Conservation (phyloP, 352 stramenopile genomes). For the Detonula confervacea region DNA sequence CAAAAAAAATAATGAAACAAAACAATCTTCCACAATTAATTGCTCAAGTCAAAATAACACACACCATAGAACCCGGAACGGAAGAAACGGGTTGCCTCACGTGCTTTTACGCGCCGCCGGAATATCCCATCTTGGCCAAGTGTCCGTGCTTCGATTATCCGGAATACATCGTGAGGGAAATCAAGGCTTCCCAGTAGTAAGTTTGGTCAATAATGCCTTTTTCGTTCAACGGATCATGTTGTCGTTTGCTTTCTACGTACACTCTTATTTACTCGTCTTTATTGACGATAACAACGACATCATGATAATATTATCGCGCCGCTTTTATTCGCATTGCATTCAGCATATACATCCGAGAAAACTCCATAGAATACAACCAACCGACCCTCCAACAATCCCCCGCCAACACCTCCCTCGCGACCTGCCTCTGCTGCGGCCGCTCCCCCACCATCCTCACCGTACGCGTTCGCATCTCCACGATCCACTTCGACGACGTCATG, state of each 20-base stretch:
- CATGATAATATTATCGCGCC: too few relatives aligned
- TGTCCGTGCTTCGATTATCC: slow-evolving; percentile 66
- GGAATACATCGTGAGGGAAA: slow-evolving; percentile 65
- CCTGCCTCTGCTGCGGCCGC: slow-evolving; percentile 46
- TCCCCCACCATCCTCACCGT: slow-evolving; percentile 41
- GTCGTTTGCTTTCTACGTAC: too few relatives aligned
- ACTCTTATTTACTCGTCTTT: too few relatives aligned
- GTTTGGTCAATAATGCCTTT: too few relatives aligned
- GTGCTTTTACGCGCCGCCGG: slow-evolving; percentile 58
- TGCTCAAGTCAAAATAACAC: slow-evolving; percentile 60
- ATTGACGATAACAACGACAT: too few relatives aligned
- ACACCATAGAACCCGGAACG: slow-evolving; percentile 52
- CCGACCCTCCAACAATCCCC: slow-evolving; percentile 37
- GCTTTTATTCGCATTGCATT: too few relatives aligned
- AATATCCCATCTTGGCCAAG: slow-evolving; percentile 49
- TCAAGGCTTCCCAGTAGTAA: slow-evolving; percentile 59
- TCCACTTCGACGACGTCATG: slow-evolving; percentile 64
- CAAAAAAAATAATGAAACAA: slow-evolving; percentile 1
- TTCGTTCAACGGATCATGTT: too few relatives aligned
- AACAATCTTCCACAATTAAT: slow-evolving; percentile 3
- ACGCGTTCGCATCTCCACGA: slow-evolving; percentile 43
- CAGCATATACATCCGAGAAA: slow-evolving; percentile 66
- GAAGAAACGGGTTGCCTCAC: slow-evolving; percentile 60
- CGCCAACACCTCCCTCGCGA: slow-evolving; percentile 10
- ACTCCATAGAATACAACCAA: slow-evolving; percentile 63